A percentile compares a stretch with the other conserved stretches of the same genome.
phyloP scores from a whole-genome alignment of 2,329 filamentous ascomycete genomes.

The Juglanconis sp. region DNA sequence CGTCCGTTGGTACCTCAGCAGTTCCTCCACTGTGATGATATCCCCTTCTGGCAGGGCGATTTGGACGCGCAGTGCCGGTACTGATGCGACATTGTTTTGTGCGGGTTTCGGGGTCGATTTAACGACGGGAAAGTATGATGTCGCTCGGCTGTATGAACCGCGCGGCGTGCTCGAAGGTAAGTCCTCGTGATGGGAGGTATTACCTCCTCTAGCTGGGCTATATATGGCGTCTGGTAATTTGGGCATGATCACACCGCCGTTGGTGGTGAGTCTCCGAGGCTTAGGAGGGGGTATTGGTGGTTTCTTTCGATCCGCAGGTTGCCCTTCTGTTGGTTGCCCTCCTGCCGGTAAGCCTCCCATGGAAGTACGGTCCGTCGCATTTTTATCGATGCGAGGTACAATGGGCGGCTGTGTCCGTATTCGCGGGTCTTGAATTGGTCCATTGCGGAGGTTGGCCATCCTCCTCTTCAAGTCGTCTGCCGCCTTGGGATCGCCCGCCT shows the following conservation, averaged over 20 bases:
- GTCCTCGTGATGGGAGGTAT: constrained; percentile 62
- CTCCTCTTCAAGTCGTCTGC: constrained; percentile 51
- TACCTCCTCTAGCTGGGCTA: constrained; percentile 73
- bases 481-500: neutral
- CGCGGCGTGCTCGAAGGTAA: constrained; percentile 64
- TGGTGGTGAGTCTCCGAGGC: constrained; percentile 1
- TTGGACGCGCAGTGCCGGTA: constrained; percentile 27
- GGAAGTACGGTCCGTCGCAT: neutral
- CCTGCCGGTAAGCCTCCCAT: neutral
- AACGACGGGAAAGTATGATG: constrained; percentile 38
- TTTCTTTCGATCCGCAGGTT: constrained; percentile 35
- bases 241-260: constrained; percentile 51
- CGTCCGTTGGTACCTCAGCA: constrained; percentile 66
- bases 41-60: constrained; percentile 51
- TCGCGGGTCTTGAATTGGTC: constrained; percentile 48
- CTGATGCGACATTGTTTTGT: constrained; percentile 27
- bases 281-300: constrained; percentile 19
- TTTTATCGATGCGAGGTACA: constrained; percentile 21
- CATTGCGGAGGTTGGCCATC: constrained; percentile 55
- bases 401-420: constrained; percentile 48
- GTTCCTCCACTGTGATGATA: constrained; percentile 63
- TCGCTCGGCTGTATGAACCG: constrained; percentile 59
- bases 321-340: constrained; percentile 39
- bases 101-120: constrained; percentile 7
- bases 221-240: constrained; percentile 74